Base-by-base conservation (phyloP, 257 asterid genomes). In the Datura wrightii region DNA sequence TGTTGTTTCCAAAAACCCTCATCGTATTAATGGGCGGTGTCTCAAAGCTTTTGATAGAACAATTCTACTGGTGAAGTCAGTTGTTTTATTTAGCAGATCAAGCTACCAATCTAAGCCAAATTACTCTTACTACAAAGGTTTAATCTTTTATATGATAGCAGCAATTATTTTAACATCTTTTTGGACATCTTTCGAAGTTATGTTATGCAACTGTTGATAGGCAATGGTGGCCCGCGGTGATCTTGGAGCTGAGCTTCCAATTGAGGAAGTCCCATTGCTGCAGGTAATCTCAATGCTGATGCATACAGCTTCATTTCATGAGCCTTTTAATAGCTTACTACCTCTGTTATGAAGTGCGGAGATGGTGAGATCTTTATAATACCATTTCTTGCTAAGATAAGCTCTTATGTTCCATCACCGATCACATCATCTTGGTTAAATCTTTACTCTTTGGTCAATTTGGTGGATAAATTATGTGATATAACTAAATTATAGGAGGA, bases 141-240 rank as follows among this genome's bases (percentile, higher is more conserved):
- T 48, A 42, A 74, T 48, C 59, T 74, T 13, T 52, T 24, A 74
- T 19, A 48, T 24, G 81, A 74, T 18, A 13, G 24, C n/a, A 10
- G 0, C 81, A 11, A 19, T 48, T 74, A 48, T 31, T 74, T 74
- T 19, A 74, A 6, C 13, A 11, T 48, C 19, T 46, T 24, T 46
- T 74, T 74, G 59, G 19, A 48, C 39, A 24, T 44, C 48, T 50
- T 79, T 54, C 11, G 39, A 79, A 85, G 79, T 85, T 74, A 82
- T 79, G 84, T 52, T 65, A 58, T 83, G 85, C 67, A 34, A 66
- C 74, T 87, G 71, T 78, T 93, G 85, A 86, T 86, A 97, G 99
- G 99, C 99, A 80, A 97, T 97, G 99, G 99, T 97, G 69, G 99
- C 99, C 82, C 97, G 99, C 65, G 98, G 99, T 53, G 99, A 97